Base-by-base conservation (phyloP, 169 alveolate genomes). In the Sarcocystis neurona region DNA sequence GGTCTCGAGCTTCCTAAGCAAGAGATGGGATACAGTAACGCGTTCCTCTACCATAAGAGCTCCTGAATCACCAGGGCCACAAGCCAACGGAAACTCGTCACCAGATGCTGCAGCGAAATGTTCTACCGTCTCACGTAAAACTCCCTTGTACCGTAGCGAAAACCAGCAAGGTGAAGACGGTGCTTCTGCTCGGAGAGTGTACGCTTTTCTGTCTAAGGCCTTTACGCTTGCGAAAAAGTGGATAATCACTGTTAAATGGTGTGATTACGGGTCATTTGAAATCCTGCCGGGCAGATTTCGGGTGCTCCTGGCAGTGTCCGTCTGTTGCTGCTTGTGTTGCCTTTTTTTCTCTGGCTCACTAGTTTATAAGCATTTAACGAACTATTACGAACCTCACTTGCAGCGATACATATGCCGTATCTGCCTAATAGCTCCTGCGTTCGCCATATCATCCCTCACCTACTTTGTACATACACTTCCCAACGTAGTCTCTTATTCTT, bases 391-490 rank as follows among this genome's bases (percentile, higher is more conserved):
- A 68, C 86, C 86, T 1, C 37, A 75, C 10, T 50, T 87, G 37
- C 91, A 87, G 80, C 79, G 91, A 23, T 50, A 50, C 79, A 43
- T 75, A 34, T 75, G 86, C 32, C 63, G 91, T 39, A 87, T 87
- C 34, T 72, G 87, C 72, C 66, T 82, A 32, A 48, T 84, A 43
- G 20, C 66, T 15, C 70, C 85, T 3, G 27, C 68, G 8, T 87
- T 87, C n/a, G 85, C 91, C 18, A 15, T 87, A 5, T 48, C 82
- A 12, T 87, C 78, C 75, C 50, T 87, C 80, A 3, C 60, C 46
- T 58, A 72, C 63, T 47, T 72, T 72, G 82, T 53, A 23, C 56
- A 72, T 53, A 72, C 82, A 12, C 82, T 72, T 32, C 53, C 27
- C 48, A 43, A 39, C 23, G 56, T 27, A 18, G 39, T 53, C 27